Conservation (phyloP, 202 grass and related monocot species). For the Carex arenaria region DNA sequence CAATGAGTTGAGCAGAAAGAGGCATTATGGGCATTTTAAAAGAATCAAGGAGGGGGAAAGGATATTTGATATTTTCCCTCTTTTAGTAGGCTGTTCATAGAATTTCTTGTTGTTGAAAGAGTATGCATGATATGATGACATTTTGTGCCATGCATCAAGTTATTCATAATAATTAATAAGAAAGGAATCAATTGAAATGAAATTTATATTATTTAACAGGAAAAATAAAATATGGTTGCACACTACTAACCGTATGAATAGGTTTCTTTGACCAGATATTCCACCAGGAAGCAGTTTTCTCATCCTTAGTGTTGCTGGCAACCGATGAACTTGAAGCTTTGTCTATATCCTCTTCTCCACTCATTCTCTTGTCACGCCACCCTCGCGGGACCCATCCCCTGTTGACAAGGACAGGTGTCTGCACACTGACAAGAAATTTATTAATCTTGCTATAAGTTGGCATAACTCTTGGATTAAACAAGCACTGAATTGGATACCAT, state of each 20-base stretch:
- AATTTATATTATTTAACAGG: background rate
- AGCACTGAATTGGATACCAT: background rate
- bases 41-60: background rate
- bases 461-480: background rate
- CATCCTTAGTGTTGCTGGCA: constrained; percentile 23
- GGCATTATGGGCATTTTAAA: background rate
- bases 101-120: background rate
- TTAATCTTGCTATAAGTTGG: constrained; percentile 29
- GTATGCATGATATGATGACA: background rate
- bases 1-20: background rate
- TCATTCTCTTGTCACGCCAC: constrained; percentile 58
- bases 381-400: constrained; percentile 91
- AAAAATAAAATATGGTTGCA: background rate
- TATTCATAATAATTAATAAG: background rate
- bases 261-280: constrained; percentile 77
- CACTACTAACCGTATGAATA: constrained; percentile 45
- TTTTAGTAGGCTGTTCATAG: background rate
- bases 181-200: background rate
- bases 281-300: constrained; percentile 58
- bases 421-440: constrained; percentile 69
- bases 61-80: background rate
- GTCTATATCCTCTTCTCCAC: constrained; percentile 28
- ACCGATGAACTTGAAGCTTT: constrained; percentile 31
- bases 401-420: constrained; percentile 82
- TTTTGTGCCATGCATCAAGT: background rate